phyloP scores from a whole-genome alignment of 2,329 filamentous ascomycete genomes.

The Nannizziopsis arthrosporioides region DNA sequence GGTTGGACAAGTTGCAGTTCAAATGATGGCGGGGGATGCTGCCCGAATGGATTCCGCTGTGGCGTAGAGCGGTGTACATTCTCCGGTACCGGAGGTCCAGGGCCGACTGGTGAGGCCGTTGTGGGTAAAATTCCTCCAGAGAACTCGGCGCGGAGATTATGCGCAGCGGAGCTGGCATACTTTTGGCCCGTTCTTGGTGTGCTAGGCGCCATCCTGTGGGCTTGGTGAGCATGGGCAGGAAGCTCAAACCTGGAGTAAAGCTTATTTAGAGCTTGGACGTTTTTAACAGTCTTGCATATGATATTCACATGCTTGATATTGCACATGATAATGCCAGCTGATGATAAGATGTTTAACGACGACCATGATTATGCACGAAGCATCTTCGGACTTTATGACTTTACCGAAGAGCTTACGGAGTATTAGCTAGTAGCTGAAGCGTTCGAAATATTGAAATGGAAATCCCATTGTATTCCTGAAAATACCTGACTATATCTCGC shows the following conservation, averaged over 20 bases:
- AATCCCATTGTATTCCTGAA: too few species aligned
- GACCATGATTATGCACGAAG: background rate
- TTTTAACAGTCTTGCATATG: constrained; percentile 1
- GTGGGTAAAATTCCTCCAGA: constrained; percentile 27
- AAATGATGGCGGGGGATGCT: constrained; percentile 65
- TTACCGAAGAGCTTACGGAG: too few species aligned
- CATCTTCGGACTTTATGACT: too few species aligned
- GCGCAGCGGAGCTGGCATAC: constrained; percentile 1
- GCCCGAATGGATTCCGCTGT: constrained; percentile 64
- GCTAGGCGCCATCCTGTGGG: background rate
- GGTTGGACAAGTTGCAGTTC: constrained; percentile 68
- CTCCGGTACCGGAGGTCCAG: constrained; percentile 26
- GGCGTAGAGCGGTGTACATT: constrained; percentile 61
- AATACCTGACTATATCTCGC: too few species aligned
- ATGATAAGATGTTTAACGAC: background rate
- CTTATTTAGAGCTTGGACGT: background rate
- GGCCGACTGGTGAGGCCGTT: constrained; percentile 31
- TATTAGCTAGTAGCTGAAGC: too few species aligned
- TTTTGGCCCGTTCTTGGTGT: background rate
- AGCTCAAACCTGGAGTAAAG: background rate
- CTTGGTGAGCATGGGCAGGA: background rate
- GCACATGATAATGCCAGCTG: background rate
- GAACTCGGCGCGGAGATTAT: background rate
- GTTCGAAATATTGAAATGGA: too few species aligned
- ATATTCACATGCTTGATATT: constrained; percentile 7